These are phyloP conservation scores for Fusarium proliferatum DNA, from an alignment of 2,329 filamentous ascomycete genomes.

Conservation along the genomic window DNA sequence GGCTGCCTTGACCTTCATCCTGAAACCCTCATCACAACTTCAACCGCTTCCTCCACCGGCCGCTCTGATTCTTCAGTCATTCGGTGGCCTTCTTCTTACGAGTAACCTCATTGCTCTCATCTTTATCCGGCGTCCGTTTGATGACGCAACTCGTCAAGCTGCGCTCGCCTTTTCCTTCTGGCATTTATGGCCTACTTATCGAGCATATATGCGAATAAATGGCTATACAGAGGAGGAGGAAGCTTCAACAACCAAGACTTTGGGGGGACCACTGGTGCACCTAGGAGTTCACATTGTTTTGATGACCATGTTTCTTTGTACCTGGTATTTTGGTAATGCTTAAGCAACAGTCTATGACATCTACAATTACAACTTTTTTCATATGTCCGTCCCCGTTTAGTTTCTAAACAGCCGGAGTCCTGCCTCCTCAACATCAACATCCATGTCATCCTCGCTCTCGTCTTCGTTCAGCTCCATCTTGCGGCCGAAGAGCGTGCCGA, in stretches of 20 bases:
- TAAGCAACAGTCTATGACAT: constrained; percentile 20
- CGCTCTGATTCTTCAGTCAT: constrained; percentile 57
- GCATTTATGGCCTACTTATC: constrained; percentile 60
- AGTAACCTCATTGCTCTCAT: constrained; percentile 57
- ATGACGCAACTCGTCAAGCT: constrained; percentile 49
- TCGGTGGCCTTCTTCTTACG: constrained; percentile 60
- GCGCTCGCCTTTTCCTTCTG: constrained; percentile 59
- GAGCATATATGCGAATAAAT: constrained; percentile 52
- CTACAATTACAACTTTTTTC: constrained; percentile 24
- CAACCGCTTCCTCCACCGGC: constrained; percentile 53
- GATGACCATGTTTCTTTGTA: constrained; percentile 50
- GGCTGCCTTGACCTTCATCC: constrained; percentile 60
- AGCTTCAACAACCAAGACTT: constrained; percentile 35
- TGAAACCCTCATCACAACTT: constrained; percentile 56
- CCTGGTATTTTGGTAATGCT: constrained; percentile 28
- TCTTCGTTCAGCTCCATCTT: constrained; percentile 74
- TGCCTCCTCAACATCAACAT: constrained; percentile 64
- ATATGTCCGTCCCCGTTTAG: constrained; percentile 32
- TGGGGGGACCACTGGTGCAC: constrained; percentile 62
- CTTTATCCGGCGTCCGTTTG: constrained; percentile 48
- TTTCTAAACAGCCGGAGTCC: constrained; percentile 65
- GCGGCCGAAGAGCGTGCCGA: constrained; percentile 79
- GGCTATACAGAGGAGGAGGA: constrained; percentile 39
- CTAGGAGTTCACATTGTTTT: constrained; percentile 55
- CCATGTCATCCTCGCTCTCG: constrained; percentile 62